Evolutionary conservation across 805 yeast genomes (phyloP), one percentile per base, ranked within the genome.

Genomic region (Wickerhamiella azymoides): DNA sequence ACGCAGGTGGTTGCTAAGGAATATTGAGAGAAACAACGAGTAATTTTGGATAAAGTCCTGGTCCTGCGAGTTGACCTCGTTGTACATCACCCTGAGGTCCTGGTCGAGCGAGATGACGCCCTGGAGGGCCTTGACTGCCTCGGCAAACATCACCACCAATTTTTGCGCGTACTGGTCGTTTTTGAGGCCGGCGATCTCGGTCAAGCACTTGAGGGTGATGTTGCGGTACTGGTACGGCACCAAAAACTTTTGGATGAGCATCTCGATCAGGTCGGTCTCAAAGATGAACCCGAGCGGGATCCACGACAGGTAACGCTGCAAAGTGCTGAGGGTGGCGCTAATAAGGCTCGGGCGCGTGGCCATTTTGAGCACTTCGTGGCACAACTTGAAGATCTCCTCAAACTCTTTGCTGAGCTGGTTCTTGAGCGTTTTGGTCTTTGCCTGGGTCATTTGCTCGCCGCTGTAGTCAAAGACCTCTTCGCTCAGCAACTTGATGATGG

Each of bases 381-480:
- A 92, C 49, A 93, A 73, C 59, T 82, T 83, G 68, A 86, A 92
- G 56, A 92, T 88, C 61, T 84, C 94, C 54, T 86, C 83, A 58
- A 92, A 92, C 64, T 92, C 97, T 46, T 80, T 79, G 53, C 83
- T 73, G 84, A 92, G 79, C 55, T 85, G 82, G 41, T 74, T 69
- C 63, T 85, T 92, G 61, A 92, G 74, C 49, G 76, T 75, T 56
- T 79, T 75, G 5, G 94, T 84, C 65, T 89, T 89, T 5, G 95
- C 94, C 64, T 85, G 96, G 38, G 99, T 92, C 84, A 92, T 80
- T 61, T 84, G 94, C 53, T 88, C 96, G 42, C 86, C 84, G n/a
- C 93, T 79, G 61, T 72, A 92, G 65, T 92, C 97, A 61, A 89
- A 92, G 16, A 92, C 93, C 65, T 92, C 99, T 66, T 92, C 99